phyloP scores from a whole-genome alignment of 345 rosid genomes.

The Eucalyptus regnans region DNA sequence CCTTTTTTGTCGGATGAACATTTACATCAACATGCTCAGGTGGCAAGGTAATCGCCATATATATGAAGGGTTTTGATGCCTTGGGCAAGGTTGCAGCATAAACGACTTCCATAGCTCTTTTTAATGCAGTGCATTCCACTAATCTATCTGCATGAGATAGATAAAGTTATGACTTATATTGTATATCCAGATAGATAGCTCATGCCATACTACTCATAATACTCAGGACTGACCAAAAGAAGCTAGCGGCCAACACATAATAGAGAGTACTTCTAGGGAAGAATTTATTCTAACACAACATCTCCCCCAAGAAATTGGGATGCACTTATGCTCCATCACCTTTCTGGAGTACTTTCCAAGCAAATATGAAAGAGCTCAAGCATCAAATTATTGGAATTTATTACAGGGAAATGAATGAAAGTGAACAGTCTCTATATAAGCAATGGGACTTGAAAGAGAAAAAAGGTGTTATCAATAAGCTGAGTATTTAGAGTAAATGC shows the following conservation, averaged over 20 bases:
- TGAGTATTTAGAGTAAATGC: background rate
- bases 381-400: background rate
- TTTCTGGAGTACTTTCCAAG: background rate
- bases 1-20: constrained; percentile 93
- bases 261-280: background rate
- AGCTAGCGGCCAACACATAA: background rate
- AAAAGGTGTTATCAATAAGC: background rate
- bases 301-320: background rate
- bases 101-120: constrained; percentile 87
- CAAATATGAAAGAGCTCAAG: background rate
- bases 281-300: background rate
- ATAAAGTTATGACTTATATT: background rate
- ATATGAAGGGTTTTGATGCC: constrained; percentile 89
- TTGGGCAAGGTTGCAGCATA: constrained; percentile 92
- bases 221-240: background rate
- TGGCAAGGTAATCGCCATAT: constrained; percentile 83
- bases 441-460: background rate
- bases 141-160: constrained; percentile 53
- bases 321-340: background rate
- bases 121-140: constrained; percentile 87
- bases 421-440: background rate
- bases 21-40: constrained; percentile 90
- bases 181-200: background rate
- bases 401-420: background rate
- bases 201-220: background rate